These are phyloP conservation scores for Nitzschia putrida DNA, from an alignment of 108 stramenopile species.

Conservation along the genomic window DNA sequence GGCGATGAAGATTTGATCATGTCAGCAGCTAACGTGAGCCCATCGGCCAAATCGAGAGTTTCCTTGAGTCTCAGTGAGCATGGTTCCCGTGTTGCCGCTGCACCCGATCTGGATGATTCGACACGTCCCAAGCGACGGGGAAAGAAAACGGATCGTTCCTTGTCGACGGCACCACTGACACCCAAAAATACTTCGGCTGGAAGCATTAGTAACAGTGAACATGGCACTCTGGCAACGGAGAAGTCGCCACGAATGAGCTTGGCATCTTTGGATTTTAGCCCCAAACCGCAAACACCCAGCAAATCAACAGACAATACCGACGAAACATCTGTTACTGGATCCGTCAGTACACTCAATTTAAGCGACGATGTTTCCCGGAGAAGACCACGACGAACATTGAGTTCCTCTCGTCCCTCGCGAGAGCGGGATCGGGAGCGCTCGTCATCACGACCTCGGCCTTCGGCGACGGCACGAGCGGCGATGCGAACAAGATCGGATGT, in stretches of 20 bases:
- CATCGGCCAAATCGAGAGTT: background rate
- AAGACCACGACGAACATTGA: too few species aligned
- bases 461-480: too few species aligned
- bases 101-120: background rate
- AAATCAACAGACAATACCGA: too few species aligned
- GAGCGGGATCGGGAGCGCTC: too few species aligned
- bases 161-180: background rate
- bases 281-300: too few species aligned
- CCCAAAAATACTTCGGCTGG: background rate
- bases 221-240: conserved; percentile 7
- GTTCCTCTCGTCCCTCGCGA: too few species aligned
- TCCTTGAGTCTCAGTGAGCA: conserved; percentile 11
- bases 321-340: too few species aligned
- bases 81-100: background rate
- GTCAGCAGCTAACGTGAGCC: background rate
- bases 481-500: too few species aligned
- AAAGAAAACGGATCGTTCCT: conserved; percentile 1
- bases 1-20: conserved; percentile 19
- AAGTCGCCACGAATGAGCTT: background rate
- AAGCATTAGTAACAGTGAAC: conserved; percentile 4
- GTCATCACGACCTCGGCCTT: too few species aligned
- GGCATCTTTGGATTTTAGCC: too few species aligned
- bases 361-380: too few species aligned
- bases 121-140: conserved; percentile 1
- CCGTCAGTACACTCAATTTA: too few species aligned